Conservation (phyloP, 2,329 filamentous ascomycete genomes). For the Ceratocystis huliohia region DNA sequence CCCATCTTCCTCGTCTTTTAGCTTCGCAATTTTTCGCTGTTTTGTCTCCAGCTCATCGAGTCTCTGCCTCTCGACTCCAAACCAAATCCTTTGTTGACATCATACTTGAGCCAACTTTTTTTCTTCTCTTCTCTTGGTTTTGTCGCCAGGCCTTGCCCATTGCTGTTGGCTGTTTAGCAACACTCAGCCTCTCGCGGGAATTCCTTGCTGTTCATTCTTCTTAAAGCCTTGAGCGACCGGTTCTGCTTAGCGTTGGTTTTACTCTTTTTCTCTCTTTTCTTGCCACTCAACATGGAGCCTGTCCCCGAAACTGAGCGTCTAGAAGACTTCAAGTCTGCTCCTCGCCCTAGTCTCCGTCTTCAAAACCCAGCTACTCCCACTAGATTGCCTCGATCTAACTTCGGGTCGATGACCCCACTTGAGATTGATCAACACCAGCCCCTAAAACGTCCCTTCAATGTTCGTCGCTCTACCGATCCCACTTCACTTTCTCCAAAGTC, state of each 20-base stretch:
- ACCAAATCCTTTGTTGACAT: neutral
- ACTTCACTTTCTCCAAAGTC: conserved; percentile 41
- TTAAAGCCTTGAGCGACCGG: neutral
- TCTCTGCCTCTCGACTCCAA: neutral
- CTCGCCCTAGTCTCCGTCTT: conserved; percentile 42
- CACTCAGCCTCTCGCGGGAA: neutral
- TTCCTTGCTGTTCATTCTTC: neutral
- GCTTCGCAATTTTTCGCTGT: neutral
- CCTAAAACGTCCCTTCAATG: conserved; percentile 38
- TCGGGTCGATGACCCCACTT: conserved; percentile 24
- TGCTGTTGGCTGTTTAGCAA: neutral
- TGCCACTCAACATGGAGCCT: conserved; percentile 42
- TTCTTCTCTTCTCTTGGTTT: neutral
- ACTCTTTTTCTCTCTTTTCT: conserved; percentile 3
- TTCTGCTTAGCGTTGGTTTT: conserved; percentile 5
- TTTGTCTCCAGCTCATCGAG: no score
- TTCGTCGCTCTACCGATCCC: conserved; percentile 49
- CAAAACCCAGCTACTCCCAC: conserved; percentile 29
- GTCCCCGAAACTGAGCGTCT: conserved; percentile 56
- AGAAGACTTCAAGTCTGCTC: conserved; percentile 50
- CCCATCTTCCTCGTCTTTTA: neutral
- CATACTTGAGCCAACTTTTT: conserved; percentile 5
- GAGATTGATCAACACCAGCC: conserved; percentile 30
- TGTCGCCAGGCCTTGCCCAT: neutral
- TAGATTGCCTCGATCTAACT: conserved; percentile 15